These are phyloP conservation scores for Podospora appendiculata DNA, from an alignment of 495 filamentous ascomycete species.

Conservation along the genomic window DNA sequence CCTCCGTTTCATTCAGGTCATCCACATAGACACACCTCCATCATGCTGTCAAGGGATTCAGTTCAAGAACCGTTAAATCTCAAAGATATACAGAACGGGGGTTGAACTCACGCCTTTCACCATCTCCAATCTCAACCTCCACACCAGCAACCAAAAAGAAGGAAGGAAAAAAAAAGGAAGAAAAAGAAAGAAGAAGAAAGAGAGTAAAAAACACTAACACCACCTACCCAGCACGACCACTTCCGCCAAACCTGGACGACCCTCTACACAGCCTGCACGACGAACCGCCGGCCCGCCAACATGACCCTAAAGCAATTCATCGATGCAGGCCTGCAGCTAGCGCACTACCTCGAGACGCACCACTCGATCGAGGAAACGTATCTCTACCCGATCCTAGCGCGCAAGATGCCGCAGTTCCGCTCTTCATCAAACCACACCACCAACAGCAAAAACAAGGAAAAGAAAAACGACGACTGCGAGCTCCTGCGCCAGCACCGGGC, in stretches of 20 bases:
- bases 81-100: not conserved
- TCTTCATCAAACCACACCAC: not conserved
- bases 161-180: not conserved
- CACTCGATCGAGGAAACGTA: constrained; percentile 80
- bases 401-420: constrained; percentile 74
- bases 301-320: constrained; percentile 56
- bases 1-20: not conserved
- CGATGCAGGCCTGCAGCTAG: constrained; percentile 55
- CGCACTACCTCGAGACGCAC: constrained; percentile 62
- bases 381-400: constrained; percentile 71
- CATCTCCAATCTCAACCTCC: no score
- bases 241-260: constrained; percentile 68
- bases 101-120: no score
- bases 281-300: constrained; percentile 43
- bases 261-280: constrained; percentile 52
- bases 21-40: no score
- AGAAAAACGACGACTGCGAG: constrained; percentile 28
- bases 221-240: constrained; percentile 53
- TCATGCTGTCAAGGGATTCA: no score
- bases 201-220: constrained; percentile 4
- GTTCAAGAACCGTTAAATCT: no score
- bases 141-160: not conserved
- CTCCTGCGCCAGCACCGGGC: constrained; percentile 69
- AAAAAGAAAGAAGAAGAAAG: not conserved
- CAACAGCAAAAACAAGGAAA: not conserved